phyloP scores from a whole-genome alignment of 495 filamentous ascomycete species.

The Podospora pseudopauciseta region DNA sequence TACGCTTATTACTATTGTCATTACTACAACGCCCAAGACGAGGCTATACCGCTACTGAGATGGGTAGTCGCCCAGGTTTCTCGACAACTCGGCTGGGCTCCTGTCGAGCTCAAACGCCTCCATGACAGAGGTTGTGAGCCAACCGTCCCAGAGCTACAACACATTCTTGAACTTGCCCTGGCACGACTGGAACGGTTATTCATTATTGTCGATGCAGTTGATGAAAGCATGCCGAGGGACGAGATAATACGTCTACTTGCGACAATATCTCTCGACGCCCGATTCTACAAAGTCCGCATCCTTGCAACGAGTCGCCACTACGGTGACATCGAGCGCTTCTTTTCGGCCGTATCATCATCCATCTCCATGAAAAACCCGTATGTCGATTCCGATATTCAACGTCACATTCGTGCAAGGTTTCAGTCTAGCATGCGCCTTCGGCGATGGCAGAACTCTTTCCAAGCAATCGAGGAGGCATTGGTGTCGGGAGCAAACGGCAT shows the following conservation, averaged over 20 bases:
- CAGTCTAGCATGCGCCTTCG: conserved; percentile 22
- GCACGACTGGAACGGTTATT: conserved; percentile 20
- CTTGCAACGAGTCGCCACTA: conserved; percentile 43
- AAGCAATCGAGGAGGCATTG: conserved; percentile 28
- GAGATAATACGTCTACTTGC: conserved; percentile 22
- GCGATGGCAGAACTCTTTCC: conserved; percentile 22
- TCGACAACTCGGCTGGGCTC: conserved; percentile 25
- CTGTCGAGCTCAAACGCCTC: conserved; percentile 17
- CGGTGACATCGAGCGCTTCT: conserved; percentile 32
- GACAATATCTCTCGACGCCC: conserved; percentile 25
- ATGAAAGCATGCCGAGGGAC: conserved; percentile 29
- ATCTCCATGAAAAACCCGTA: conserved; percentile 35
- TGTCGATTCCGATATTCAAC: conserved; percentile 29
- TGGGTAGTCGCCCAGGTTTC: conserved; percentile 32
- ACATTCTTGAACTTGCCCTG: conserved; percentile 12
- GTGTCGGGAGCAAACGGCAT: conserved; percentile 39
- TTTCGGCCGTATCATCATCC: conserved; percentile 14
- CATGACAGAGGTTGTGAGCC: conserved; percentile 13
- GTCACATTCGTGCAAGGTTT: conserved; percentile 26
- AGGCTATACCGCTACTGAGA: conserved; percentile 28
- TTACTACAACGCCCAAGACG: conserved; percentile 34
- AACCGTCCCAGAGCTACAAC: conserved; percentile 11
- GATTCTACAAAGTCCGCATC: conserved; percentile 37
- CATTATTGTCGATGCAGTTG: conserved; percentile 34
- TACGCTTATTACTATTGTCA: conserved; percentile 41